Conservation (phyloP, 441 rosid genomes). For the Biscutella laevigata region DNA sequence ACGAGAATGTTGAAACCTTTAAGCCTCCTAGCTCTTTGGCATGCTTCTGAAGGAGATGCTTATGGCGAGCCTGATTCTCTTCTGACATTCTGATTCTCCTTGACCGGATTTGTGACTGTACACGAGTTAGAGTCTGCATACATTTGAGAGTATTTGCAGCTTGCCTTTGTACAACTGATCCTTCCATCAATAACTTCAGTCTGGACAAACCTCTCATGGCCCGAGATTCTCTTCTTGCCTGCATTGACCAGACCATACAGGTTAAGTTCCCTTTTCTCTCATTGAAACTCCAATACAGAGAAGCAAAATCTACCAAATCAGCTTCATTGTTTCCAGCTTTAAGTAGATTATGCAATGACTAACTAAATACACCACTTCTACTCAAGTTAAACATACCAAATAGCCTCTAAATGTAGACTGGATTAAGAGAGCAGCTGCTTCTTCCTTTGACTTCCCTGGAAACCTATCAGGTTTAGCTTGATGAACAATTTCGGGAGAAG, state of each 20-base stretch:
- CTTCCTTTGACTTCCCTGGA: constrained; percentile 58
- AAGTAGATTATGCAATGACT: neutral
- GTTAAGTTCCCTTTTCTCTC: no score
- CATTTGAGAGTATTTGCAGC: constrained; percentile 60
- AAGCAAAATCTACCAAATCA: neutral
- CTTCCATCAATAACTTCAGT: constrained; percentile 70
- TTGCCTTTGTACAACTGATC: constrained; percentile 69
- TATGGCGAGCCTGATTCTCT: constrained; percentile 85
- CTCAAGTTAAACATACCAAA: no score
- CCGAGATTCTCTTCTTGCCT: constrained; percentile 70
- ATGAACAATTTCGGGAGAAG: constrained; percentile 37
- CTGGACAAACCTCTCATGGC: constrained; percentile 64
- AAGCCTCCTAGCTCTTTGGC: constrained; percentile 61
- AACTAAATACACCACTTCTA: no score
- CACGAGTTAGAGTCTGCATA: constrained; percentile 77
- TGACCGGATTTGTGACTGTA: constrained; percentile 66
- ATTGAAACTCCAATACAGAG: no score
- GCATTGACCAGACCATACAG: constrained; percentile 12
- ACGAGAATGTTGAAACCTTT: no score
- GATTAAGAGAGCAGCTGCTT: constrained; percentile 58
- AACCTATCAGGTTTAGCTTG: constrained; percentile 28
- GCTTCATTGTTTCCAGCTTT: neutral
- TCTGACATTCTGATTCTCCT: constrained; percentile 75
- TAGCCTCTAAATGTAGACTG: constrained; percentile 73
- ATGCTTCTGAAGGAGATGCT: constrained; percentile 76